Evolutionary conservation across 2,329 filamentous ascomycete species (phyloP), one percentile per base, ranked within the genome.

Genomic region (Arthrobotrys megalospora): DNA sequence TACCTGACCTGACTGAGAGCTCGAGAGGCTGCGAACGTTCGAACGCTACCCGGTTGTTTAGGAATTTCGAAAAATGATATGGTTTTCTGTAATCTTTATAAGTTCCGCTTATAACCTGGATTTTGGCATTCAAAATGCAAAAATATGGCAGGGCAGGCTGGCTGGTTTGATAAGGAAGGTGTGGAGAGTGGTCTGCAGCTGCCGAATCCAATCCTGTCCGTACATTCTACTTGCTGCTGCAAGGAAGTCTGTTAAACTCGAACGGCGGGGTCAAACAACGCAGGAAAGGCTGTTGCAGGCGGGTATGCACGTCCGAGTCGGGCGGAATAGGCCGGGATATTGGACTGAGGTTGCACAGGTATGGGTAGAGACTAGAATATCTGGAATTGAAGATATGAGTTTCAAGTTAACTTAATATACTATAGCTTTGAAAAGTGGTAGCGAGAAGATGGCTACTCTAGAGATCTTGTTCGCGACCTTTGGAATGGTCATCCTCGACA

Each of bases 401-500:
- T 5, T 5, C 24, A 28, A 28, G 19, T 47, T 47, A 19, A 47
- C 43, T 47, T 47, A n/a, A n/a, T n/a, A n/a, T n/a, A n/a, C n/a
- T 28, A 28, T 28, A 28, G 24, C 24, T 28, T 28, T 28, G n/a
- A n/a, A 28, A 28, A 38, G 36, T 12, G 36, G 36, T 38, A 28
- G 10, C 6, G 8, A 8, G 21, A 47, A 19, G 16, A 77, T 77
- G 73, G 50, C 24, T 16, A 21, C 34, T 3, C 60, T 5, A 6
- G 65, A 62, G 5, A 77, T 77, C 8, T 3, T 63, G 4, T 77
- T 77, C 43, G 47, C 73, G 7, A 62, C 66, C 2, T 63, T 77
- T 28, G 73, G 73, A 12, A 77, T 71, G 73, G 67, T 77, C 24
- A 71, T 77, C 16, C 66, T 77, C 5, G 73, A 77, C 28, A 63